These are phyloP conservation scores for Scenedesmus sp. DNA, from an alignment of 163 green algal species.

Conservation along the genomic window DNA sequence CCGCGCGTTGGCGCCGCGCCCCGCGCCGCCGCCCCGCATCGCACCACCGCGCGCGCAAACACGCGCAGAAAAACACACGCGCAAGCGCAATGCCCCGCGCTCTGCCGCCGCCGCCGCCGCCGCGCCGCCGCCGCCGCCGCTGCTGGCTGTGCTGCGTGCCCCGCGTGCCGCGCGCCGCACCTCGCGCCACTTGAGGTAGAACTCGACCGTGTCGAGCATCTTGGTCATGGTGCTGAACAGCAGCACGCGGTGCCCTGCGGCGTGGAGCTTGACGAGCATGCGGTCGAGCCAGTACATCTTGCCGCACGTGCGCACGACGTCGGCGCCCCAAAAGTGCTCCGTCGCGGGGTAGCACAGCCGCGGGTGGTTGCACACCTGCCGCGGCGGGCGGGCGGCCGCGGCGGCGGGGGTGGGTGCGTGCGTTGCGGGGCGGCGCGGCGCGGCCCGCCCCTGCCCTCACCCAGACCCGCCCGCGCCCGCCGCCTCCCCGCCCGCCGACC, in stretches of 20 bases:
- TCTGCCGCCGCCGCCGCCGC: neutral
- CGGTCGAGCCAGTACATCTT: constrained; percentile 95
- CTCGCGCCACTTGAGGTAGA: constrained; percentile 87
- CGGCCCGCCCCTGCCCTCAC: neutral
- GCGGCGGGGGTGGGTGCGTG: constrained; percentile 1
- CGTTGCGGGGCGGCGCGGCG: too few species aligned
- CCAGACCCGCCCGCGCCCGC: neutral
- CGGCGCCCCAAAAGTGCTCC: constrained; percentile 35
- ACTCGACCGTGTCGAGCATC: constrained; percentile 85
- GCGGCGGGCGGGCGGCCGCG: neutral
- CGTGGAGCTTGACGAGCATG: constrained; percentile 93
- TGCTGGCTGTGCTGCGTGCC: neutral
- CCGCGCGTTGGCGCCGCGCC: neutral
- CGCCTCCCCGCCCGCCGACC: too few species aligned
- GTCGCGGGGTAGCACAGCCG: constrained; percentile 80
- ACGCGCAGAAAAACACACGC: too few species aligned
- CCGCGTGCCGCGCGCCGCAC: neutral
- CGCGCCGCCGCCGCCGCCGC: too few species aligned
- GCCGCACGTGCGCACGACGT: constrained; percentile 86
- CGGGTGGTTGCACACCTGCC: constrained; percentile 96
- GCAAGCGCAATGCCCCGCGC: neutral
- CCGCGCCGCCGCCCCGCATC: neutral
- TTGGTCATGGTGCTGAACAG: constrained; percentile 91
- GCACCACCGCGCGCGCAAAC: too few species aligned
- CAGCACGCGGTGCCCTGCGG: constrained; percentile 80